A percentile compares a stretch with the other conserved stretches of the same genome.
phyloP scores from a whole-genome alignment of 2,329 filamentous ascomycete species.

The Fusarium sororula region DNA sequence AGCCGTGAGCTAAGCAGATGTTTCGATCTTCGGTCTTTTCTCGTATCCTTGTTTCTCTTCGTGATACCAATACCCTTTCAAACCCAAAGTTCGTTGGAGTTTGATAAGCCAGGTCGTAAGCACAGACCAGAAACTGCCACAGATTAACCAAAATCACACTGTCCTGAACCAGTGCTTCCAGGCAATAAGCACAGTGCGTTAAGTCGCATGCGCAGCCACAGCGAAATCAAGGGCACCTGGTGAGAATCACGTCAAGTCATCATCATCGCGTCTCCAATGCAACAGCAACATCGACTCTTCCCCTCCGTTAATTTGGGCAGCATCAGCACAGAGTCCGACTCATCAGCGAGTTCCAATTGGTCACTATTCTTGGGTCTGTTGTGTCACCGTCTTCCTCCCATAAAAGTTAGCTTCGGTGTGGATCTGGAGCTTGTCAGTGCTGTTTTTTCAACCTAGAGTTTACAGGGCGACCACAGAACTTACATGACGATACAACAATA shows the following conservation, averaged over 20 bases:
- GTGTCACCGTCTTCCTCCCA: not conserved
- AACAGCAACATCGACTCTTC: not conserved
- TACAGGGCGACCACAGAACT: not conserved
- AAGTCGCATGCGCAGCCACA: constrained; percentile 1
- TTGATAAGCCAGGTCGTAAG: not conserved
- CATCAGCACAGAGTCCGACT: not conserved
- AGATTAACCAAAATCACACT: not conserved
- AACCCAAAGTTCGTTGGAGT: not conserved
- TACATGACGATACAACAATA: not conserved
- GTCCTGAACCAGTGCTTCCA: not conserved
- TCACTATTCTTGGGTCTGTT: not conserved
- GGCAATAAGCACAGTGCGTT: not conserved
- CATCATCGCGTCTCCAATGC: constrained; percentile 23
- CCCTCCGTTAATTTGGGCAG: not conserved
- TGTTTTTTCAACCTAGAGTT: constrained; percentile 11
- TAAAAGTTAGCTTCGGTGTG: constrained; percentile 10
- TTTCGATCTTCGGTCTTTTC: not conserved
- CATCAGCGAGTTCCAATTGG: not conserved
- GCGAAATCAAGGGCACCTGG: not conserved
- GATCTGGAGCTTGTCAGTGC: not conserved
- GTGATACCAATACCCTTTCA: not conserved
- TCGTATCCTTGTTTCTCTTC: not conserved
- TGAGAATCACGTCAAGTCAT: constrained; percentile 30
- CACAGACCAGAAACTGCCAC: not conserved
- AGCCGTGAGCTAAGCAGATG: not conserved